Conservation (phyloP, 345 rosid species). For the Rubroshorea leprosula region DNA sequence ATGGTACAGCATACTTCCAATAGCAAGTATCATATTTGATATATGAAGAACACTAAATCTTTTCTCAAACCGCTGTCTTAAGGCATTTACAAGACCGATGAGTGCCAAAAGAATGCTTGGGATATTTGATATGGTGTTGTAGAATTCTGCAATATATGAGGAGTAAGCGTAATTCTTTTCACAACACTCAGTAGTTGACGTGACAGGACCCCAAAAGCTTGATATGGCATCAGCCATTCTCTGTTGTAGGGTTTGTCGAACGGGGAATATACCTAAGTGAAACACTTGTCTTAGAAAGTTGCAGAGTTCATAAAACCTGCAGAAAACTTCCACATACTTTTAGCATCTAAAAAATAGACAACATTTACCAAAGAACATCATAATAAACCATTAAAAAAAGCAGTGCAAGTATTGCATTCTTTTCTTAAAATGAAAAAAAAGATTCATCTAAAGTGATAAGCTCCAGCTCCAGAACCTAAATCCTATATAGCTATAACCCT, state of each 20-base stretch:
- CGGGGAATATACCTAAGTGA: not conserved
- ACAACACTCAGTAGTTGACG: slow-evolving; percentile 64
- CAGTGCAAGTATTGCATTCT: not conserved
- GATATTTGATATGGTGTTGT: slow-evolving; percentile 70
- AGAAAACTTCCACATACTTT: not conserved
- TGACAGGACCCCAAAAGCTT: slow-evolving; percentile 95
- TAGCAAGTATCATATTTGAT: slow-evolving; percentile 81
- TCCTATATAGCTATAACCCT: not conserved
- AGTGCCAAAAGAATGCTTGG: slow-evolving; percentile 79
- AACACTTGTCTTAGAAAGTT: not conserved
- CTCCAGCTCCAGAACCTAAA: not conserved
- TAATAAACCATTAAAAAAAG: not conserved
- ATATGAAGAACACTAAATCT: slow-evolving; percentile 87
- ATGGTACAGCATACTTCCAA: slow-evolving; percentile 93
- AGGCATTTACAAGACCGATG: slow-evolving; percentile 73
- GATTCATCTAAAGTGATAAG: not conserved
- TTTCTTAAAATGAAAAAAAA: not conserved
- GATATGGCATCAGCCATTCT: slow-evolving; percentile 68
- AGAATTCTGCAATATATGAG: slow-evolving; percentile 84
- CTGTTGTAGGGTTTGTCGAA: not conserved
- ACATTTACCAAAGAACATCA: not conserved
- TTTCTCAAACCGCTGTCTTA: slow-evolving; percentile 90
- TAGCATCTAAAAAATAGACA: not conserved
- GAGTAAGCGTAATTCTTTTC: slow-evolving; percentile 73
- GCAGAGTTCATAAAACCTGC: not conserved